Conservation (phyloP, 1,139 yeast species). For the Pichia sp. region DNA sequence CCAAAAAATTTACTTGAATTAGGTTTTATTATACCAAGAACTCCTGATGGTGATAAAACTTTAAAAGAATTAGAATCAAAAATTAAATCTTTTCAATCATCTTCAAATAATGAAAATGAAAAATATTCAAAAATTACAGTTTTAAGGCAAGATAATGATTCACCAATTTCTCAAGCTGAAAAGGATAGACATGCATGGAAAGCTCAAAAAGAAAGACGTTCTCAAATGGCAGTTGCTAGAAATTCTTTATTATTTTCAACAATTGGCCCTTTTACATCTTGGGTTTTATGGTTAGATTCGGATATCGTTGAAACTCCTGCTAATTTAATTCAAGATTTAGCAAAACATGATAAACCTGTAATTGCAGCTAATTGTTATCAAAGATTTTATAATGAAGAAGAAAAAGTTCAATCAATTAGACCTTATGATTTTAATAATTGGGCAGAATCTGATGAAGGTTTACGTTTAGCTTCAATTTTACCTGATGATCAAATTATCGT, state of each 20-base stretch:
- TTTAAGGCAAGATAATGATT: conserved; percentile 82
- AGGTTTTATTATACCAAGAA: conserved; percentile 87
- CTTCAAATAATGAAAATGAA: conserved; percentile 40
- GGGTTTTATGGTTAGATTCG: conserved; percentile 95
- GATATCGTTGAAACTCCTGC: conserved; percentile 87
- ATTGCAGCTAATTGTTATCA: conserved; percentile 92
- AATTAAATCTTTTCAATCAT: conserved; percentile 60
- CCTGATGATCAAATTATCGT: conserved; percentile 85
- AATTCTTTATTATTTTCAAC: conserved; percentile 89
- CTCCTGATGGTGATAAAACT: conserved; percentile 72
- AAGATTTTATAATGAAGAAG: conserved; percentile 57
- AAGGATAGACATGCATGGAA: conserved; percentile 70
- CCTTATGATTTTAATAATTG: conserved; percentile 96
- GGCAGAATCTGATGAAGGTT: conserved; percentile 88
- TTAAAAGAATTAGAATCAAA: conserved; percentile 64
- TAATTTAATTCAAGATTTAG: conserved; percentile 77
- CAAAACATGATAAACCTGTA: conserved; percentile 80
- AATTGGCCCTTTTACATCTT: conserved; percentile 79
- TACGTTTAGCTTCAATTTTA: conserved; percentile 63
- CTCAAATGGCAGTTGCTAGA: conserved; percentile 89
- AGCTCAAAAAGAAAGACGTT: conserved; percentile 86
- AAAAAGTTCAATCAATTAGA: conserved; percentile 55
- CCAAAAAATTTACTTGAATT: conserved; percentile 81
- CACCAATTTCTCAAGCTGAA: conserved; percentile 62
- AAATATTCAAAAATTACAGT: conserved; percentile 78